Percentiles rank a stretch among this genome's conserved stretches.
These are phyloP conservation scores for Auriscalpium microsporum DNA, from an alignment of 768 basidiomycete genomes.

Conservation along the genomic window DNA sequence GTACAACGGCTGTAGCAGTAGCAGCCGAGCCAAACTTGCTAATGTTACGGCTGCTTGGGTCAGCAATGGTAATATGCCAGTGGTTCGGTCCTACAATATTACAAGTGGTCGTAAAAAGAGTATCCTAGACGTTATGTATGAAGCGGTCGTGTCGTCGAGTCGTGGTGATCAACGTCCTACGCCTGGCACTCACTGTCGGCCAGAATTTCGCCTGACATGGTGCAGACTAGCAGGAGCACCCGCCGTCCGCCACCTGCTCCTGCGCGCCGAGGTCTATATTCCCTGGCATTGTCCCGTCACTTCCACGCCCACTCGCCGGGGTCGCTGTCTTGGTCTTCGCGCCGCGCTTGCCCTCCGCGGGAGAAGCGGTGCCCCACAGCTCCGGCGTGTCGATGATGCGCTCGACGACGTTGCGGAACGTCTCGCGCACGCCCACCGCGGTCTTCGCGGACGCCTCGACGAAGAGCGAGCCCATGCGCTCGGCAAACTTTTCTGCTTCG, in stretches of 20 bases:
- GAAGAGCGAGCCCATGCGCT: slow-evolving; percentile 76
- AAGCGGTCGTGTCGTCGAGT: no score
- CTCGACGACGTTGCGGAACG: slow-evolving; percentile 69
- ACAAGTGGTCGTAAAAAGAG: no score
- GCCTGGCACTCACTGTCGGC: no score
- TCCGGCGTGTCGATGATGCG: slow-evolving; percentile 78
- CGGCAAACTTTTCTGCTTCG: slow-evolving; percentile 76
- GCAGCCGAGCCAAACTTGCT: no score
- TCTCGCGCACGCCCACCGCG: slow-evolving; percentile 69
- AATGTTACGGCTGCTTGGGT: no score
- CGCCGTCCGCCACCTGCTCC: slow-evolving; percentile 17
- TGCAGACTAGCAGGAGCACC: slow-evolving; percentile 26
- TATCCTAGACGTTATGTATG: no score
- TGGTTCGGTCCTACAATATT: no score
- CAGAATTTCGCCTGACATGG: no score
- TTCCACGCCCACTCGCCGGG: slow-evolving; percentile 5
- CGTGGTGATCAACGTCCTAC: no score
- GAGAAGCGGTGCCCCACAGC: slow-evolving; percentile 47
- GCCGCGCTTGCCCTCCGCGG: slow-evolving; percentile 15
- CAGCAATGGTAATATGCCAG: no score
- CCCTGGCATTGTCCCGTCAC: slow-evolving; percentile 30
- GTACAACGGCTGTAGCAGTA: no score
- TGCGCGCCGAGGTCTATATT: slow-evolving; percentile 29
- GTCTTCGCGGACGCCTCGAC: slow-evolving; percentile 94
- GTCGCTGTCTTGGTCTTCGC: not conserved